Evolutionary conservation across 1,139 yeast species (phyloP), one percentile per base, ranked within the genome.

Genomic region (Pichia cactophila): DNA sequence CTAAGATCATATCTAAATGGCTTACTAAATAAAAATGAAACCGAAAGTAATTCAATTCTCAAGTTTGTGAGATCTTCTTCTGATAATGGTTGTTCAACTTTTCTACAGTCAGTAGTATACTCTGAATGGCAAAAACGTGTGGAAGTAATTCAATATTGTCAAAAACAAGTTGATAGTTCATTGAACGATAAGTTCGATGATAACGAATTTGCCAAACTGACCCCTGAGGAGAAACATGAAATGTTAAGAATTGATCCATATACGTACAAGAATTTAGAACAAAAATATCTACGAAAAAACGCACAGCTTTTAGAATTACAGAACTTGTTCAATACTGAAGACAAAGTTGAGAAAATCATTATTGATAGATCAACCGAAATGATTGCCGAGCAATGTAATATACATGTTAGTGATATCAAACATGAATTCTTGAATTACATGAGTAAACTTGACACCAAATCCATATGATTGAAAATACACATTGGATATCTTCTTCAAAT

Each of bases 171-270:
- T 9, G 46, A 51, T 4, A 44, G 45, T 10, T 53, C 68, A 61
- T 56, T 62, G 46, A 31, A 46, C 6, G 69, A 69, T 38, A 54
- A 67, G 4, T 42, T 41, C 26, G 65, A 65, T 9, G 53, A 56
- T 4, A 59, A 59, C 29, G 56, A 46, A 33, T 46, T 50, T 49
- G 54, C 31, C 2, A 47, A 48, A 16, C 43, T 50, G 57, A 55
- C 46, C 33, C 56, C 47, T 26, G 62, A 57, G 33, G 57, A 54
- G 50, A 54, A 50, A 43, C 56, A 56, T 48, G 50, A 52, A 28
- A 45, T 52, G 54, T 61, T 43, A 63, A 63, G 75, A 33, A 54
- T 72, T 6, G 78, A 76, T 56, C 80, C 81, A 0, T 76, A 76
- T 53, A 75, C 73, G 3, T 64, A 67, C 11, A 65, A 70, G 46